Conservation (phyloP, 1,284 basidiomycete species). For the Trichosporon faecale region DNA sequence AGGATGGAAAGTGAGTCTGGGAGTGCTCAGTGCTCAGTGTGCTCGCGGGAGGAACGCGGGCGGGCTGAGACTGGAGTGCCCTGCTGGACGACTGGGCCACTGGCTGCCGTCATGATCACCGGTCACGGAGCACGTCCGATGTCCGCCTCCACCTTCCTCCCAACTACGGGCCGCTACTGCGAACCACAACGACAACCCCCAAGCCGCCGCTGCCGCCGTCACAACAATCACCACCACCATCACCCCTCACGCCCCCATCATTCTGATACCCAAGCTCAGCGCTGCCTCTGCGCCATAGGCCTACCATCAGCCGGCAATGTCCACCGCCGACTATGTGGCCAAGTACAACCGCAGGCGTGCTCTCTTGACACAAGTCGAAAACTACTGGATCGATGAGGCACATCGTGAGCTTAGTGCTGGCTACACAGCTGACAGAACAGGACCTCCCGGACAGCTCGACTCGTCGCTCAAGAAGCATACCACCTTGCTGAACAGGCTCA, state of each 20-base stretch:
- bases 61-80: neutral
- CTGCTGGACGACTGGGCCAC: neutral
- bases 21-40: neutral
- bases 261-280: neutral
- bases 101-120: conserved; percentile 1
- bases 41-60: neutral
- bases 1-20: neutral
- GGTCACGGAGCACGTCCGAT: neutral
- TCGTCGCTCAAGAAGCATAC: conserved; percentile 92
- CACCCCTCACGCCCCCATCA: neutral
- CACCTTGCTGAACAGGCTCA: conserved; percentile 83
- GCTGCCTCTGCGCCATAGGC: neutral
- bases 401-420: conserved; percentile 35
- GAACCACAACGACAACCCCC: neutral
- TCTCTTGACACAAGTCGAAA: conserved; percentile 41
- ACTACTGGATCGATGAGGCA: conserved; percentile 50
- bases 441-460: conserved; percentile 60
- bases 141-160: neutral
- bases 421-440: conserved; percentile 26
- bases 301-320: conserved; percentile 26
- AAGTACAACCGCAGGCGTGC: conserved; percentile 42
- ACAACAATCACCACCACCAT: neutral
- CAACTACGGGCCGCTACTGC: neutral
- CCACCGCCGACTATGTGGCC: conserved; percentile 46
- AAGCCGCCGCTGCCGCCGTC: neutral